Percentiles rank a stretch among this genome's conserved stretches.
Conservation (phyloP, 805 yeast genomes). For the Lachancea nothofagi region DNA sequence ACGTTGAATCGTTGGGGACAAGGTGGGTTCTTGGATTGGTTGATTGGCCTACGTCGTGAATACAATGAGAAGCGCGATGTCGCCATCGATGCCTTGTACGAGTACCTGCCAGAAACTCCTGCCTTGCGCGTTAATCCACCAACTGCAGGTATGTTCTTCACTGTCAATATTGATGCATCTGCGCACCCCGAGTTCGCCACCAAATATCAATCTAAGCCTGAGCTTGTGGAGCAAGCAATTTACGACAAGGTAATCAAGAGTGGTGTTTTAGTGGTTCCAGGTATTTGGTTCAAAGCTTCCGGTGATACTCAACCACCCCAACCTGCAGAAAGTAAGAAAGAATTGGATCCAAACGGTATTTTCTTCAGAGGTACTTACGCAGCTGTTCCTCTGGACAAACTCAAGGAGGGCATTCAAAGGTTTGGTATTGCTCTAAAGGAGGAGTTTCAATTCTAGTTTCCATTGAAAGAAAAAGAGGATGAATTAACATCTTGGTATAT, state of each 20-base stretch:
- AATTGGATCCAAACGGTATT: conserved; percentile 41
- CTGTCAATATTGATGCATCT: conserved; percentile 65
- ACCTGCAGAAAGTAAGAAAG: conserved; percentile 38
- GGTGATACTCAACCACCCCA: conserved; percentile 59
- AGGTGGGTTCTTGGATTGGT: conserved; percentile 82
- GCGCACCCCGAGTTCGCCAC: conserved; percentile 70
- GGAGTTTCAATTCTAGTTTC: conserved; percentile 37
- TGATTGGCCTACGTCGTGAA: conserved; percentile 73
- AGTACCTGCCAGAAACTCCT: conserved; percentile 39
- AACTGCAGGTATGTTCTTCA: conserved; percentile 84
- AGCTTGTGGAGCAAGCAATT: conserved; percentile 56
- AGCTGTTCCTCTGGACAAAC: conserved; percentile 66
- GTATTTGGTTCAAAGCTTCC: conserved; percentile 66
- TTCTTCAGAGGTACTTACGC: conserved; percentile 89
- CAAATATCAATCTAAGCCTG: conserved; percentile 52
- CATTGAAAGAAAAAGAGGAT: no score
- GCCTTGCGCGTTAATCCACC: conserved; percentile 48
- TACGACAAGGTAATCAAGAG: conserved; percentile 54
- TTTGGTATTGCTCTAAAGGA: conserved; percentile 57
- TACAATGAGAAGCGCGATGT: conserved; percentile 86
- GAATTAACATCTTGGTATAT: no score
- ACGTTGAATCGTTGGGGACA: conserved; percentile 86
- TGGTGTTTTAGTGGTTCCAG: conserved; percentile 74
- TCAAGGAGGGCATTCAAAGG: conserved; percentile 57
- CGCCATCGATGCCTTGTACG: conserved; percentile 68